Evolutionary conservation across 1,284 basidiomycete species (phyloP).

Genomic region (Tilletia indica): DNA sequence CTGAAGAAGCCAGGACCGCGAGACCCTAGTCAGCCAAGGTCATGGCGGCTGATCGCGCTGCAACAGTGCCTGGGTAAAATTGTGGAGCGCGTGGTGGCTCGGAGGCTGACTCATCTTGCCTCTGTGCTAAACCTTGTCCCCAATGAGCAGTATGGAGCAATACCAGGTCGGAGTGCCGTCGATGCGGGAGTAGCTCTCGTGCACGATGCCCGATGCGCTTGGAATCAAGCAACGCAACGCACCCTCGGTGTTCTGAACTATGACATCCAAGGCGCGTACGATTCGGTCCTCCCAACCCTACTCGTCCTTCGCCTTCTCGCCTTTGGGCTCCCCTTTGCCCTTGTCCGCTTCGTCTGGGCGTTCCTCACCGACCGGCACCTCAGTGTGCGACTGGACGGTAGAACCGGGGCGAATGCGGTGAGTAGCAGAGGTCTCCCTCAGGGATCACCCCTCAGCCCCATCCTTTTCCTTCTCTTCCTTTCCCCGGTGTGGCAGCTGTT

Average conservation of each 20-base stretch:
- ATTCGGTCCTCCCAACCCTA: not conserved
- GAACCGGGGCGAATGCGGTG: not conserved
- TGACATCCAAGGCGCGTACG: slow-evolving; percentile 6
- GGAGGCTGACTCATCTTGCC: not conserved
- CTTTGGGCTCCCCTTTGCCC: not conserved
- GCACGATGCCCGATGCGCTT: not conserved
- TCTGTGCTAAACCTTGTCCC: not conserved
- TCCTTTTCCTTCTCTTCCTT: not conserved
- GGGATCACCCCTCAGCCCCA: slow-evolving; percentile 1
- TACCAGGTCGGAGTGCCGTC: not conserved
- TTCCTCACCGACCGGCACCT: not conserved
- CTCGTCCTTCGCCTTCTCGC: not conserved
- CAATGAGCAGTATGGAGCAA: not conserved
- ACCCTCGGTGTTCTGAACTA: not conserved
- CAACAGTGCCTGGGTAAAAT: not conserved
- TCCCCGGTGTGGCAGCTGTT: not conserved
- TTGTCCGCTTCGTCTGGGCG: not conserved
- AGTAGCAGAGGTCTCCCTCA: not conserved
- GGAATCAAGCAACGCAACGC: not conserved
- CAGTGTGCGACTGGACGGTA: not conserved
- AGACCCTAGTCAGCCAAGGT: not conserved
- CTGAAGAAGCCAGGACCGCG: not conserved
- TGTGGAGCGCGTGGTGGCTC: not conserved
- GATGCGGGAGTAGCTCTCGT: not conserved
- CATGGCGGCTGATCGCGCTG: not conserved